These are phyloP conservation scores for Anastatica hierochuntica DNA, from an alignment of 345 rosid species.

Conservation along the genomic window DNA sequence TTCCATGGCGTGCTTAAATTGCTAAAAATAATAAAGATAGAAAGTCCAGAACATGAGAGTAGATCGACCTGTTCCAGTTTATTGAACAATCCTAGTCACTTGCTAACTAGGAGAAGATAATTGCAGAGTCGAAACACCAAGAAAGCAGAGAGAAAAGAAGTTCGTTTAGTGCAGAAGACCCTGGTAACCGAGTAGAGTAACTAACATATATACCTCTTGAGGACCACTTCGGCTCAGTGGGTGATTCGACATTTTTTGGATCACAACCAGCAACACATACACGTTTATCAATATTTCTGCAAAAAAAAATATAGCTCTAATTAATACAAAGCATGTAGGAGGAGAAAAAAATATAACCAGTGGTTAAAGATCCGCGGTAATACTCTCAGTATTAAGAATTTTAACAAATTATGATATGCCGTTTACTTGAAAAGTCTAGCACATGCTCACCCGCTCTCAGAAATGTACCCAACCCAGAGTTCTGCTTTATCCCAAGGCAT, in stretches of 20 bases:
- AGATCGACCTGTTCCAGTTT: not conserved
- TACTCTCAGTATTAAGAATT: not conserved
- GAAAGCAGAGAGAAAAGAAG: not conserved
- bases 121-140: not conserved
- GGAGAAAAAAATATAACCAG: not conserved
- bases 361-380: not conserved
- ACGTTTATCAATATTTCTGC: constrained; percentile 58
- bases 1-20: not conserved
- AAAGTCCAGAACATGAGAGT: not conserved
- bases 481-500: constrained; percentile 97
- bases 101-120: not conserved
- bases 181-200: not conserved
- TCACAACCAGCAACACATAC: constrained; percentile 71
- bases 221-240: constrained; percentile 95
- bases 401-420: not conserved
- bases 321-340: not conserved
- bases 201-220: constrained; percentile 42
- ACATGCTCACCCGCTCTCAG: constrained; percentile 65
- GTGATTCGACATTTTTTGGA: constrained; percentile 67
- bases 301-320: not conserved
- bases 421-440: not conserved
- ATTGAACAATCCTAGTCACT: not conserved
- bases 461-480: constrained; percentile 87
- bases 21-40: not conserved
- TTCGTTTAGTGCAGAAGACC: not conserved